A percentile compares a stretch with the other conserved stretches of the same genome.
Conservation (phyloP, 2,329 filamentous ascomycete species). For the Xylariaceae sp. region DNA sequence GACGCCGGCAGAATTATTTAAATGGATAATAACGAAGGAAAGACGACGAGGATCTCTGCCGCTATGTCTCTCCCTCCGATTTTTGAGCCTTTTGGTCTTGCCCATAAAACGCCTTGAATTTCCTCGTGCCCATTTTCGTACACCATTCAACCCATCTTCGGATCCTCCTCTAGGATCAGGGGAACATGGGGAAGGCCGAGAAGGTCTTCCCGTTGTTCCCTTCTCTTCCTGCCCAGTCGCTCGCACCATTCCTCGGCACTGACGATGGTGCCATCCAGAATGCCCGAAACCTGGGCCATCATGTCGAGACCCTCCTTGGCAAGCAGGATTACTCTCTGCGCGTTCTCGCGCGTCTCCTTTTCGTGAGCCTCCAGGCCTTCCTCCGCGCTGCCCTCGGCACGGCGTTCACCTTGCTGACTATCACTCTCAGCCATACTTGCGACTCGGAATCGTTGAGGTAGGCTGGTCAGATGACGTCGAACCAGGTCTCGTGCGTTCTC, state of each 20-base stretch:
- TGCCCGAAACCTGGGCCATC: conserved; percentile 84
- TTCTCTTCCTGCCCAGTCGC: conserved; percentile 55
- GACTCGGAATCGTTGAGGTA: conserved; percentile 77
- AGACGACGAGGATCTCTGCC: no score
- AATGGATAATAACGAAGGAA: no score
- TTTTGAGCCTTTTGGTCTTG: conserved; percentile 15
- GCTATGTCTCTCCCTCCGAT: conserved; percentile 15
- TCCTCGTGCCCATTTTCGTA: conserved; percentile 9
- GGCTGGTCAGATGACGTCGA: conserved; percentile 73
- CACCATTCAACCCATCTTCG: conserved; percentile 21
- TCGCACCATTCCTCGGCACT: conserved; percentile 93
- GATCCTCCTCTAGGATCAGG: conserved; percentile 15
- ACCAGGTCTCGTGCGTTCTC: conserved; percentile 84
- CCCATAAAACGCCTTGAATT: conserved; percentile 10
- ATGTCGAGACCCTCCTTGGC: conserved; percentile 91
- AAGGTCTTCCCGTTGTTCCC: conserved; percentile 26
- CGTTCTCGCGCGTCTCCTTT: conserved; percentile 48
- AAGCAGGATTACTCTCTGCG: conserved; percentile 76
- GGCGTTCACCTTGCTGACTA: conserved; percentile 19
- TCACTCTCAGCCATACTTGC: conserved; percentile 50
- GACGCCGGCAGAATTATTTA: no score
- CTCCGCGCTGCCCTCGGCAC: conserved; percentile 24
- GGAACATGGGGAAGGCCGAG: conserved; percentile 11
- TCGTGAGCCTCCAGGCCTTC: conserved; percentile 36
- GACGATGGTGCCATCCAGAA: conserved; percentile 83